Percentiles rank a stretch among this genome's conserved stretches.
Evolutionary conservation across 345 rosid species (phyloP).

Genomic region (Trapa incisa): DNA sequence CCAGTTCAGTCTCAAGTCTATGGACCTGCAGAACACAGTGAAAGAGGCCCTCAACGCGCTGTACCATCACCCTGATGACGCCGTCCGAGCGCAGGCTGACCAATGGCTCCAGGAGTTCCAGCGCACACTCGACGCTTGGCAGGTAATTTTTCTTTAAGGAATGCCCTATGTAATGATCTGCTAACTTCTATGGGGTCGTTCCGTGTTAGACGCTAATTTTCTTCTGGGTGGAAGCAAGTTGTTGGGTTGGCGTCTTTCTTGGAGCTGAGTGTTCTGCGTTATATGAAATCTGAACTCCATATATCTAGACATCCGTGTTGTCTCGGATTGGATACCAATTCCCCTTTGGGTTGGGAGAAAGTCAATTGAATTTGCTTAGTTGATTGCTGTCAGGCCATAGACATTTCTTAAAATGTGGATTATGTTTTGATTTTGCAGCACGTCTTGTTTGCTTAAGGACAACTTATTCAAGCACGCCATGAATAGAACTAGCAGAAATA

Average conservation of each 20-base stretch:
- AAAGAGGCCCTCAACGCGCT: slow-evolving; percentile 95
- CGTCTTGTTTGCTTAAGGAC: too few species aligned
- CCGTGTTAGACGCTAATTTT: not conserved
- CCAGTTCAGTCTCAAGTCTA: slow-evolving; percentile 3
- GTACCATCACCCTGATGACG: slow-evolving; percentile 93
- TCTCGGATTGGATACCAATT: not conserved
- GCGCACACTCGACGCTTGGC: slow-evolving; percentile 96
- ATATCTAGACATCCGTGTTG: not conserved
- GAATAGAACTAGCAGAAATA: not conserved
- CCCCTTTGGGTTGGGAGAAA: too few species aligned
- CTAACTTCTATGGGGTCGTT: not conserved
- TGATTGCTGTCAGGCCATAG: too few species aligned
- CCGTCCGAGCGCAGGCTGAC: slow-evolving; percentile 79
- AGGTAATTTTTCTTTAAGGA: slow-evolving; percentile 24
- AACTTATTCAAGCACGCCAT: not conserved
- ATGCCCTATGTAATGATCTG: not conserved
- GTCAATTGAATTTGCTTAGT: too few species aligned
- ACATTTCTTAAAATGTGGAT: too few species aligned
- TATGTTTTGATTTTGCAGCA: too few species aligned
- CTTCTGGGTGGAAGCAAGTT: not conserved
- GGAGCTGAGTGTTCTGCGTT: not conserved
- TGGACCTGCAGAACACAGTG: slow-evolving; percentile 87
- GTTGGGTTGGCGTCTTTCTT: not conserved
- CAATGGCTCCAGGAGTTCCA: slow-evolving; percentile 87
- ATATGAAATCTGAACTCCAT: not conserved